A percentile compares a stretch with the other conserved stretches of the same genome.
phyloP scores from a whole-genome alignment of 2,329 filamentous ascomycete species.

The Epichloe aotearoae region DNA sequence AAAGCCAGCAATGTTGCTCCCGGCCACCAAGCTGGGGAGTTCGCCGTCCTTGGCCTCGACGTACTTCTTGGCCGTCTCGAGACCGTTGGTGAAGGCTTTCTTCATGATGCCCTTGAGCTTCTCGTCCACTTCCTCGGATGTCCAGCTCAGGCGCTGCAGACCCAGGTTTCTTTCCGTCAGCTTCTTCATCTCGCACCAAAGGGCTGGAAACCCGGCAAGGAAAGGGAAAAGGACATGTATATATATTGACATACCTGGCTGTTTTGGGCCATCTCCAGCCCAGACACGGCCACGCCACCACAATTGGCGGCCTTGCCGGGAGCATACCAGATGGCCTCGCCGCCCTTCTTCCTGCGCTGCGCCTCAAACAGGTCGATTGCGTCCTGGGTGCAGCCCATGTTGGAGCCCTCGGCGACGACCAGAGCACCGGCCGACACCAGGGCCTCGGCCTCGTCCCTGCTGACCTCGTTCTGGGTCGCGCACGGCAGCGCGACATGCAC shows the following conservation, averaged over 20 bases:
- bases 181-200: background rate
- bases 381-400: conserved; percentile 97
- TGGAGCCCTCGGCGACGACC: conserved; percentile 91
- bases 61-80: conserved; percentile 83
- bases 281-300: conserved; percentile 92
- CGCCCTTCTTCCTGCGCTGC: conserved; percentile 55
- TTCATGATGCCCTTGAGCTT: conserved; percentile 94
- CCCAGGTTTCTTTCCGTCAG: background rate
- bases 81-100: conserved; percentile 77
- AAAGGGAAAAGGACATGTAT: background rate
- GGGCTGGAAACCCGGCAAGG: background rate
- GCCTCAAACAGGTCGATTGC: conserved; percentile 90
- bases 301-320: conserved; percentile 96
- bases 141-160: conserved; percentile 64
- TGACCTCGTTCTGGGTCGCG: conserved; percentile 97
- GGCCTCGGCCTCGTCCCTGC: conserved; percentile 72
- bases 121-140: conserved; percentile 74
- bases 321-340: conserved; percentile 77
- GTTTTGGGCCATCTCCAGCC: conserved; percentile 99
- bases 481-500: conserved; percentile 87
- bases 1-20: conserved; percentile 95
- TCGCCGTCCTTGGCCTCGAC: conserved; percentile 66
- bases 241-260: conserved; percentile 30
- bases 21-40: conserved; percentile 80
- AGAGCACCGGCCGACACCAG: conserved; percentile 64